Conservation (phyloP, 345 rosid species). For the Citrus mangshanensis region DNA sequence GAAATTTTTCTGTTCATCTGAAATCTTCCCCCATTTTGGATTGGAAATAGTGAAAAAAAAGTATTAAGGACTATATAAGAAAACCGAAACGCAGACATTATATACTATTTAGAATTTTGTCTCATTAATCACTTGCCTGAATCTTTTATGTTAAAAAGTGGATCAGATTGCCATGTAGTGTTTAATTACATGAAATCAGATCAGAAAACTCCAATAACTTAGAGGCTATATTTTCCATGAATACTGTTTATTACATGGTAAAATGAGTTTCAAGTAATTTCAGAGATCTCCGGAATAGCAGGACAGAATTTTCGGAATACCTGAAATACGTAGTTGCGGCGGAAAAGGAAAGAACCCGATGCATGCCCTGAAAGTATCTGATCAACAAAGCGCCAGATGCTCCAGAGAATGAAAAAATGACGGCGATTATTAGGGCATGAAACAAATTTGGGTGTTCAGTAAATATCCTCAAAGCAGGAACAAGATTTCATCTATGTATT, state of each 20-base stretch:
- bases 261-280: not conserved
- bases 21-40: not conserved
- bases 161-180: no score
- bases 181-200: no score
- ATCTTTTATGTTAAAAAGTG: no score
- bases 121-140: no score
- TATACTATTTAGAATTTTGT: no score
- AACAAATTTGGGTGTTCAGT: not conserved
- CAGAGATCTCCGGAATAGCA: not conserved
- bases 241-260: not conserved
- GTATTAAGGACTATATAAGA: no score
- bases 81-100: no score
- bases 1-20: not conserved
- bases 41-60: no score
- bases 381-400: not conserved
- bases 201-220: no score
- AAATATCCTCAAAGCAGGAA: not conserved
- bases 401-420: not conserved
- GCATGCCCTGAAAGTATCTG: not conserved
- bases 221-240: not conserved
- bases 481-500: not conserved
- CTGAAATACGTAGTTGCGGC: not conserved
- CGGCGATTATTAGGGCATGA: not conserved
- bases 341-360: not conserved
- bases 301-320: not conserved